These are phyloP conservation scores for Paracoccidioides brasiliensis DNA, from an alignment of 2,329 filamentous ascomycete species.

Conservation along the genomic window DNA sequence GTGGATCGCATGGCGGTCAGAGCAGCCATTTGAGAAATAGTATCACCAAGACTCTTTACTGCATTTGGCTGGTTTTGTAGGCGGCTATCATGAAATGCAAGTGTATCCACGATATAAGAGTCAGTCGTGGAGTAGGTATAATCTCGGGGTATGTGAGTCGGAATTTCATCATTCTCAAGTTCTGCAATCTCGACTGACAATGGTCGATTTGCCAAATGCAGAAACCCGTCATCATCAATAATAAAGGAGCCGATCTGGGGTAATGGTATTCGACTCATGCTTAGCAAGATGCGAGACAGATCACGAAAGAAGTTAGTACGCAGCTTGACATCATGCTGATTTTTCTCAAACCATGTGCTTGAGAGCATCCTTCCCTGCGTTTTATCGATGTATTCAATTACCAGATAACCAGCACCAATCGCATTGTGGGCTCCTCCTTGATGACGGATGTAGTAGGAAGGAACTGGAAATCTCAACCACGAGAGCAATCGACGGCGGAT, in stretches of 20 bases:
- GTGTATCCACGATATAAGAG: conserved; percentile 15
- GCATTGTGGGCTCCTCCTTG: too few relatives aligned
- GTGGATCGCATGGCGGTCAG: conserved; percentile 19
- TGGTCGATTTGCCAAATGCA: background rate
- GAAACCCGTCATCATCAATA: background rate
- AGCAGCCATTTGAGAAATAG: conserved; percentile 19
- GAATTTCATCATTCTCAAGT: conserved; percentile 17
- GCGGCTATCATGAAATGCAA: conserved; percentile 17
- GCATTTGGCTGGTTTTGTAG: conserved; percentile 19
- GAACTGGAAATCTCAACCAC: too few relatives aligned
- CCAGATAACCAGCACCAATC: too few relatives aligned
- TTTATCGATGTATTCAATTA: too few relatives aligned
- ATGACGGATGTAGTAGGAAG: too few relatives aligned
- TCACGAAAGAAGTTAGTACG: background rate
- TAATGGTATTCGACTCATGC: background rate
- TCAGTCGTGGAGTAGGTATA: conserved; percentile 15
- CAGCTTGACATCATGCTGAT: background rate
- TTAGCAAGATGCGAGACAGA: background rate
- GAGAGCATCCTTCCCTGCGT: background rate
- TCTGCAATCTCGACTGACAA: background rate
- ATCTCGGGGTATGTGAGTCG: conserved; percentile 13
- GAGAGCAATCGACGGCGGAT: too few relatives aligned
- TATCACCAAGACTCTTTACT: conserved; percentile 14
- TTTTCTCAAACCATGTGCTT: background rate
- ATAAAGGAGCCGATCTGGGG: background rate